Evolutionary conservation across 202 grass and related monocot genomes (phyloP), one percentile per base, ranked within the genome.

Genomic region (Alloteropsis angusta): DNA sequence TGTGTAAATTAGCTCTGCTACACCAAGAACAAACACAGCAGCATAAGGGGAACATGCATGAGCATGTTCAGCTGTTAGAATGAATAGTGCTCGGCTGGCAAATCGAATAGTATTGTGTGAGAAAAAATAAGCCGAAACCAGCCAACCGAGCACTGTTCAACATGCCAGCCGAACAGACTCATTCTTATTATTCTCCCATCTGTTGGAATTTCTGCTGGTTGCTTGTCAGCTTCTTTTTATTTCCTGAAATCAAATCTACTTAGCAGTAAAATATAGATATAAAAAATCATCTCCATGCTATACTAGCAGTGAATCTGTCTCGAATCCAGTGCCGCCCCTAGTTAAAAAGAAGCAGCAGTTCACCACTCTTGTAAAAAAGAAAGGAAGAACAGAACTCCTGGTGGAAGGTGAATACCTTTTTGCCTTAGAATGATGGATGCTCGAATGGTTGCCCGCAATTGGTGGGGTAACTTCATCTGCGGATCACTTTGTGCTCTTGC

Each of bases 391-490:
- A 32, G n/a, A 58, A 59, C 15, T 36, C 47, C 32, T 21, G 65
- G 65, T 78, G 72, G 65, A 72, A 54, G 72, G 41, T 85, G 81
- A 76, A 85, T 78, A 76, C 44, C 57, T 72, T 83, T 76, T 57
- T 1, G 30, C 4, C 42, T 18, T 26, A 74, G 68, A 28, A 56
- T 23, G 70, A 57, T 78, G 60, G 76, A 77, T 88, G 70, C 64
- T 65, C 57, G 15, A 81, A 72, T 77, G 11, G 18, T 17, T 66
- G 23, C 5, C 70, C 5, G 63, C 28, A 35, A 75, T 77, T 85
- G 82, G 65, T 76, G 25, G 65, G 71, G 75, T 85, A 67, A 67
- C 2, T 88, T 77, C 28, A 3, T 30, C 76, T 17, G 45, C 2
- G 9, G 10, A 67, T 72, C 82, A 53, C 48, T 73, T 73, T 77